Conservation (phyloP, 495 filamentous ascomycete genomes). For the Tuber microsphaerosporum region DNA sequence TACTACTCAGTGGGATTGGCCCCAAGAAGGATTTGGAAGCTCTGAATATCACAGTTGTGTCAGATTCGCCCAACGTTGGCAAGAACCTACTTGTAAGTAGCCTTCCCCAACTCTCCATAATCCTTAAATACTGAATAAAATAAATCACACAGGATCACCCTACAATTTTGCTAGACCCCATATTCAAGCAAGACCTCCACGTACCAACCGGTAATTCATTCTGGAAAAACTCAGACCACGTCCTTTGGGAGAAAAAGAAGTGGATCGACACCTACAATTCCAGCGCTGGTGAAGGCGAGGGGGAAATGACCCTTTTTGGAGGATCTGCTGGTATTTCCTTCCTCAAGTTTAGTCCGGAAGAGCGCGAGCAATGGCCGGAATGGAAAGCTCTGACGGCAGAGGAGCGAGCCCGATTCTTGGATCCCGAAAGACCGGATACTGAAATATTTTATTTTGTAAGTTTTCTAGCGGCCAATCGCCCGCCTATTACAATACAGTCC, state of each 20-base stretch:
- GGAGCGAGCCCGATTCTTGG: conserved; percentile 27
- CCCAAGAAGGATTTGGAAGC: conserved; percentile 42
- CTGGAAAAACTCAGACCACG: conserved; percentile 22
- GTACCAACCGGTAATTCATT: conserved; percentile 29
- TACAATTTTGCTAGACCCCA: conserved; percentile 31
- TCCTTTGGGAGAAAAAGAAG: conserved; percentile 26
- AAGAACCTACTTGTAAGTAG: conserved; percentile 45
- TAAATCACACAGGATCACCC: conserved; percentile 18
- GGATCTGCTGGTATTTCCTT: conserved; percentile 29
- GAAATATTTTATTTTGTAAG: conserved; percentile 34
- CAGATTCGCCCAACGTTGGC: conserved; percentile 48
- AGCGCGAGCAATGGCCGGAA: conserved; percentile 30
- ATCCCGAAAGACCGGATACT: conserved; percentile 26
- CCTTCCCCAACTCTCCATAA: conserved; percentile 5
- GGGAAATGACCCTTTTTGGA: conserved; percentile 30
- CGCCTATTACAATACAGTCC: background rate
- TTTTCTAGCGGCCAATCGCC: background rate
- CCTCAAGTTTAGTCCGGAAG: conserved; percentile 27
- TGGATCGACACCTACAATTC: conserved; percentile 26
- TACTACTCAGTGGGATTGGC: conserved; percentile 53
- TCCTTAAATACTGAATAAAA: background rate
- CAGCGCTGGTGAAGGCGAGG: conserved; percentile 19
- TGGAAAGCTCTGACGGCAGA: conserved; percentile 28
- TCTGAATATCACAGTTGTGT: conserved; percentile 45
- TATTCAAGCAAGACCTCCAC: conserved; percentile 35